A percentile compares a stretch with the other conserved stretches of the same genome.
These are phyloP conservation scores for Zygosaccharomyces rouxii DNA, from an alignment of 805 yeast species.

Conservation along the genomic window DNA sequence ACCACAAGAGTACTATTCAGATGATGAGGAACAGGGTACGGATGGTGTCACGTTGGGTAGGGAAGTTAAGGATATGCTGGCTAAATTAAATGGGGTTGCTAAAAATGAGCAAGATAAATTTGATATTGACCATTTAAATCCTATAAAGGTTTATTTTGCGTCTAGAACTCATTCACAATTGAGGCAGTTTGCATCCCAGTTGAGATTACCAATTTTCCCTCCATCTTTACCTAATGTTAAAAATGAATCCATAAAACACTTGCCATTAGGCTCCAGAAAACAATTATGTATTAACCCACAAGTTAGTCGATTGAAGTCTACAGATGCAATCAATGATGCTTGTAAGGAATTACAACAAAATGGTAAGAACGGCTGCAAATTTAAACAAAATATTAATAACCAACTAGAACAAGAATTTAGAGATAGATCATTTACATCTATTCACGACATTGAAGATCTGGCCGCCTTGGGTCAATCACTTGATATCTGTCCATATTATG, in stretches of 20 bases:
- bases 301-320: constrained; percentile 46
- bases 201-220: constrained; percentile 57
- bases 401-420: constrained; percentile 42
- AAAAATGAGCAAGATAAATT: constrained; percentile 18
- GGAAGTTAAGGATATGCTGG: constrained; percentile 49
- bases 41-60: constrained; percentile 27
- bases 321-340: constrained; percentile 66
- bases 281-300: constrained; percentile 75
- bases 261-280: constrained; percentile 77
- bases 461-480: constrained; percentile 52
- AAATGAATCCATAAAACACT: constrained; percentile 55
- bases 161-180: constrained; percentile 92
- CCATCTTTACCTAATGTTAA: constrained; percentile 44
- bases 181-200: constrained; percentile 71
- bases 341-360: constrained; percentile 65
- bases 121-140: constrained; percentile 27
- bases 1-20: constrained; percentile 21
- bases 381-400: constrained; percentile 38
- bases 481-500: constrained; percentile 77
- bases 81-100: constrained; percentile 36
- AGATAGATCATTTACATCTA: constrained; percentile 50
- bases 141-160: constrained; percentile 58
- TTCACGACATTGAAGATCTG: constrained; percentile 79
- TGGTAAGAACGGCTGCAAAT: constrained; percentile 23
- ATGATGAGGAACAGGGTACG: constrained; percentile 32